These are phyloP conservation scores for Trichomonas gallinae DNA, from an alignment of 208 protist genomes.

Conservation along the genomic window DNA sequence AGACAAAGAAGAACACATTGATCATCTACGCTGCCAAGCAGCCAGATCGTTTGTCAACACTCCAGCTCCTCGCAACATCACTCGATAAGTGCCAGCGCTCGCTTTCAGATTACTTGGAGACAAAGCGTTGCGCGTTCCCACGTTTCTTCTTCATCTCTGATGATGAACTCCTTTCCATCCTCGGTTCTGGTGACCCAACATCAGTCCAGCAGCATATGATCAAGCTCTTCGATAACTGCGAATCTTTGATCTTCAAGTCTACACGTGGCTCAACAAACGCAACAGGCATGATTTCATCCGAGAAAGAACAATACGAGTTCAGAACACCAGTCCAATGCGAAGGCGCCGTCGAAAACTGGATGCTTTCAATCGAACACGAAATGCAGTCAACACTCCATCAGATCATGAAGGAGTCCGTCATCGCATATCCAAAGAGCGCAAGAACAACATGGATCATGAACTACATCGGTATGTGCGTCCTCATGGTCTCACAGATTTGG, in stretches of 20 bases:
- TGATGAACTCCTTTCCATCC: conserved; percentile 90
- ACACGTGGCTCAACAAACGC: conserved; percentile 59
- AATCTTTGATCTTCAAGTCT: conserved; percentile 63
- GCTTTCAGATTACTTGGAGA: conserved; percentile 89
- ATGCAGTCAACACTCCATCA: conserved; percentile 71
- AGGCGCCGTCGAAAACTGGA: conserved; percentile 84
- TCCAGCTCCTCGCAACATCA: conserved; percentile 67
- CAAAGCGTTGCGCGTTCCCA: conserved; percentile 86
- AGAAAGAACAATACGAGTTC: conserved; percentile 79
- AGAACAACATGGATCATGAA: conserved; percentile 79
- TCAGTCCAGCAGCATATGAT: conserved; percentile 91
- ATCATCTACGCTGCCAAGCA: conserved; percentile 86
- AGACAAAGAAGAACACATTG: conserved; percentile 88
- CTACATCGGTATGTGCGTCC: conserved; percentile 77
- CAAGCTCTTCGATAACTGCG: conserved; percentile 94
- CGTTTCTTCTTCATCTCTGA: conserved; percentile 98
- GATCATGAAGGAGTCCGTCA: conserved; percentile 85
- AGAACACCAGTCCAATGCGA: conserved; percentile 61
- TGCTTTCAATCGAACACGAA: conserved; percentile 77
- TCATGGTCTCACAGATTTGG: conserved; percentile 89
- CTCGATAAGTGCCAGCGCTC: conserved; percentile 92
- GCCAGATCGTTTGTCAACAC: conserved; percentile 80
- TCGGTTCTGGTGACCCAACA: conserved; percentile 73
- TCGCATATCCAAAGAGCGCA: conserved; percentile 75
- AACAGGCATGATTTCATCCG: conserved; percentile 78